Base-by-base conservation (phyloP, 495 filamentous ascomycete genomes). In the Aspergillus mulundensis region DNA sequence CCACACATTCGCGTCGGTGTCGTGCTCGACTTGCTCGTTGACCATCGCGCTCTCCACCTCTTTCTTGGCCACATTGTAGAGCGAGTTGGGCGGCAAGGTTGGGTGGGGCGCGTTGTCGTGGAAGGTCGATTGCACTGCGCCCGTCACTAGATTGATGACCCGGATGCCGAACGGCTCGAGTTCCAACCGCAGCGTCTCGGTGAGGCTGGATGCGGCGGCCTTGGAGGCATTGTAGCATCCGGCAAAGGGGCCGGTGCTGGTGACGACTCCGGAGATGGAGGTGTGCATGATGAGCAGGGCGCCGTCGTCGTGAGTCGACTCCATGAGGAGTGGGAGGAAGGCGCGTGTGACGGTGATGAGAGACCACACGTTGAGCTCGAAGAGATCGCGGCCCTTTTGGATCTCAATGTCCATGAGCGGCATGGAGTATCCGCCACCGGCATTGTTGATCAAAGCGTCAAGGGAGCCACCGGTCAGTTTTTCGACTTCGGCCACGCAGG, bases 281-380 rank as follows among this genome's bases (percentile, higher is more conserved):
- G 73, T 56, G 77, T 77, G 57, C 43, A 85, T 85, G 57, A 84
- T 71, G 56, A 87, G 74, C 2, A 76, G 66, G 0, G 82, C 81
- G 11, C 45, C 45, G 2, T 48, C 15, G 44, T 70, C 73, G 5
- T 81, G 71, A 20, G 68, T 28, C 4, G 25, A 28, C 8, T 28
- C 69, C 25, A 80, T 75, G 1, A 87, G 71, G 47, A 79, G 67
- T 47, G 77, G 74, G 23, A 71, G 61, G 59, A 86, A 86, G 15
- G 74, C 76, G 55, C 84, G 74, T 21, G 77, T 75, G 64, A 81
- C 76, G 47, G 73, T 72, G 68, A 86, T 68, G 23, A 78, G 66
- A 36, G 77, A 76, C 65, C 81, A 86, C 21, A 86, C 77, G 62
- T 87, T 87, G 30, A 79, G 77, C 53, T 87, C 83, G 52, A 81